phyloP scores from a whole-genome alignment of 371 early-diverging fungal genomes.

The Zopfochytrium polystomum region DNA sequence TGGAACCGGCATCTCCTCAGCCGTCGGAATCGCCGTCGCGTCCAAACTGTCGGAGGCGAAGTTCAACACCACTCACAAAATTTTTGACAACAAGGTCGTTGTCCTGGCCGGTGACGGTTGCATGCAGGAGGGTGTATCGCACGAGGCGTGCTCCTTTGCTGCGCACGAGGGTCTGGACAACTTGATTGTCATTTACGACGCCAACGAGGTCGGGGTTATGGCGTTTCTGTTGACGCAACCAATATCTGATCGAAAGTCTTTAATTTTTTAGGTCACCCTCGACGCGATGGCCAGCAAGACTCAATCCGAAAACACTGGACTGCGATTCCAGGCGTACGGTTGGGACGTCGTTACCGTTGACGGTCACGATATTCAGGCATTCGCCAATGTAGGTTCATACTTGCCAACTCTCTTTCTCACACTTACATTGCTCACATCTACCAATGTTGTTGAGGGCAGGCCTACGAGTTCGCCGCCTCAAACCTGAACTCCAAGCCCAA shows the following conservation, averaged over 20 bases:
- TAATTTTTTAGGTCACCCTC: constrained; percentile 20
- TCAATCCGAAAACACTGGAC: constrained; percentile 79
- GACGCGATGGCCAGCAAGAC: constrained; percentile 31
- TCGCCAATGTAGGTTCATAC: constrained; percentile 60
- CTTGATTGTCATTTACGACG: constrained; percentile 95
- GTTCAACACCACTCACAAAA: constrained; percentile 80
- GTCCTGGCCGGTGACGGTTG: constrained; percentile 98
- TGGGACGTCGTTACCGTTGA: constrained; percentile 81
- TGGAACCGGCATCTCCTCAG: constrained; percentile 95
- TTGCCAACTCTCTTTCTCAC: constrained; percentile 6
- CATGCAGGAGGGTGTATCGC: constrained; percentile 97
- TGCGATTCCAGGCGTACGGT: constrained; percentile 91
- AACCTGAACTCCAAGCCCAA: constrained; percentile 23
- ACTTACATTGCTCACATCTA: not conserved
- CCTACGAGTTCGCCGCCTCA: constrained; percentile 18
- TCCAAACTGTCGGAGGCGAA: constrained; percentile 83
- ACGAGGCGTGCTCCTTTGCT: constrained; percentile 97
- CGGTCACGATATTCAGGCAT: constrained; percentile 77
- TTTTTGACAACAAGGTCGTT: constrained; percentile 86
- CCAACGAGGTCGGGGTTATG: constrained; percentile 68
- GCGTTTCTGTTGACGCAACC: not conserved
- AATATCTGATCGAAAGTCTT: not conserved
- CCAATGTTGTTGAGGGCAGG: constrained; percentile 1
- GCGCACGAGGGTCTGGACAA: constrained; percentile 96
- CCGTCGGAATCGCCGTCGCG: constrained; percentile 97